phyloP scores from a whole-genome alignment of 352 stramenopile genomes.

The Plasmopara halstedii region DNA sequence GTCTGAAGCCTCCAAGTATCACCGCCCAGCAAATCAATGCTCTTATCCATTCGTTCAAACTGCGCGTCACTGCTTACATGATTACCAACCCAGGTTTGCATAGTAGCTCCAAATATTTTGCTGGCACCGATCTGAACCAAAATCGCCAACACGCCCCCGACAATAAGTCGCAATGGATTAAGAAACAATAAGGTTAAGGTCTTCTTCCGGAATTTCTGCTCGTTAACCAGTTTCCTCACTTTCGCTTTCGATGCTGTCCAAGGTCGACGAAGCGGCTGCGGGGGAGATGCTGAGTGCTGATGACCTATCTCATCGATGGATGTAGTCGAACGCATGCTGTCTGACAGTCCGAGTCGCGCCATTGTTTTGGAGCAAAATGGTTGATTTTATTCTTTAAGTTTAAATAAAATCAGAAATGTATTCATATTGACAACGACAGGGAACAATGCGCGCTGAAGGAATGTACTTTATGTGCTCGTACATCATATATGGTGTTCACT shows the following conservation, averaged over 20 bases:
- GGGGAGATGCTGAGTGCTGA: slow-evolving; percentile 6
- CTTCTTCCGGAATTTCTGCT: slow-evolving; percentile 5
- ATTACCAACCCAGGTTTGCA: slow-evolving; percentile 1
- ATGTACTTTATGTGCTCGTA: too few species aligned
- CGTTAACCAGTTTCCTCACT: neutral
- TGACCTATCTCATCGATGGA: slow-evolving; percentile 15
- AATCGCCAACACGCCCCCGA: slow-evolving; percentile 9
- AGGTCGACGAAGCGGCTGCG: neutral
- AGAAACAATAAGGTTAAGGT: slow-evolving; percentile 1
- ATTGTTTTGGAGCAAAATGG: slow-evolving; percentile 10
- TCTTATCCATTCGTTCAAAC: slow-evolving; percentile 25
- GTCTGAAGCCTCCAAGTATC: slow-evolving; percentile 14
- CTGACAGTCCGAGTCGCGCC: slow-evolving; percentile 26
- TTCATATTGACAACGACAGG: too few species aligned
- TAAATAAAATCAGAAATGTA: too few species aligned
- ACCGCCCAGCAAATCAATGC: slow-evolving; percentile 9
- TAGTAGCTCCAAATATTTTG: neutral
- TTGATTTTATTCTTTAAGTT: too few species aligned
- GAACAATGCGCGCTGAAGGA: too few species aligned
- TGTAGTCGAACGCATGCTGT: slow-evolving; percentile 32
- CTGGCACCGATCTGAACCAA: slow-evolving; percentile 4
- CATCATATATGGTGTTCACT: too few species aligned
- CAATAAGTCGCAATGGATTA: slow-evolving; percentile 4
- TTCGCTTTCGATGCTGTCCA: neutral
- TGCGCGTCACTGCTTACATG: slow-evolving; percentile 1